Conservation (phyloP, 202 grass and related monocot species). For the Panicum hallii region DNA sequence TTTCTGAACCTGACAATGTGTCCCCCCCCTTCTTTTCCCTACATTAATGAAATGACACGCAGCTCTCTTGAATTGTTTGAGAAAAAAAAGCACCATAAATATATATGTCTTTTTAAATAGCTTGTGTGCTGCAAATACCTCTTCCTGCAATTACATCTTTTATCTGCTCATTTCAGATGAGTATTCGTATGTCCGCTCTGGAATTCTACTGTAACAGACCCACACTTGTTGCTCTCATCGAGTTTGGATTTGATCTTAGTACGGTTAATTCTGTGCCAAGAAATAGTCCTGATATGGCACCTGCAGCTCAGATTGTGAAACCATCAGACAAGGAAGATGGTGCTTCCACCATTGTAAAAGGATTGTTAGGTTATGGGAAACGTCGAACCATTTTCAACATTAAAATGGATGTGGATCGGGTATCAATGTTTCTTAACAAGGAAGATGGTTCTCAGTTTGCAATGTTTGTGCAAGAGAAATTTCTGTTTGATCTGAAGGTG, state of each 20-base stretch:
- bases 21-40: no score
- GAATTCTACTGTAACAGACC: slow-evolving; percentile 96
- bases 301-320: slow-evolving; percentile 43
- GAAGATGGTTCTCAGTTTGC: slow-evolving; percentile 96
- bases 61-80: no score
- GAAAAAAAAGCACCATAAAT: neutral
- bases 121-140: neutral
- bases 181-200: slow-evolving; percentile 84
- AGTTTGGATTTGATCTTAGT: slow-evolving; percentile 90
- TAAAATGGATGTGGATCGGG: slow-evolving; percentile 94
- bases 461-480: slow-evolving; percentile 96
- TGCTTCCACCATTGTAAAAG: slow-evolving; percentile 70
- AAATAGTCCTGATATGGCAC: slow-evolving; percentile 42
- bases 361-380: slow-evolving; percentile 94
- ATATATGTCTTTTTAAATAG: slow-evolving; percentile 7
- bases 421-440: slow-evolving; percentile 97
- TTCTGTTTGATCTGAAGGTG: slow-evolving; percentile 96
- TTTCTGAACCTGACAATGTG: no score
- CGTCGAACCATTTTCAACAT: slow-evolving; percentile 87
- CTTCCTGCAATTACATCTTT: slow-evolving; percentile 8
- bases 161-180: slow-evolving; percentile 73
- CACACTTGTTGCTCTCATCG: slow-evolving; percentile 93
- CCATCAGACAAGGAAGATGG: slow-evolving; percentile 68
- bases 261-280: slow-evolving; percentile 63
- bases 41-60: no score